These are phyloP conservation scores for Phytophthora agathidicida DNA, from an alignment of 352 stramenopile species.

Conservation along the genomic window DNA sequence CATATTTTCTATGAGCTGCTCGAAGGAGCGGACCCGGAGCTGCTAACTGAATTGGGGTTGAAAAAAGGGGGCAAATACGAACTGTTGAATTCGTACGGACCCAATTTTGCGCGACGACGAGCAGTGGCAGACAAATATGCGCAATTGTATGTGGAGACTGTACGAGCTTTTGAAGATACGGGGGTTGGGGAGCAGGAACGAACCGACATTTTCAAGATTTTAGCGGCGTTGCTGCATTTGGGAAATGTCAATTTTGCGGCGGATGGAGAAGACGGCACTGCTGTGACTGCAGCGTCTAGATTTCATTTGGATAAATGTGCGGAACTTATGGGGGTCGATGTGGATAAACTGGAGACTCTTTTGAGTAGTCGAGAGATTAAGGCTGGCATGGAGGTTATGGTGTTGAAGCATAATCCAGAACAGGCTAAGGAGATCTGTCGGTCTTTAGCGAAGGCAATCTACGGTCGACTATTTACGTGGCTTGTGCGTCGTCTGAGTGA, in stretches of 20 bases:
- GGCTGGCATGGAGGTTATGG: conserved; percentile 90
- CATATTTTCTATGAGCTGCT: conserved; percentile 97
- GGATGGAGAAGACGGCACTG: conserved; percentile 43
- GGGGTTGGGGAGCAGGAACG: conserved; percentile 60
- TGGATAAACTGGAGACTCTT: conserved; percentile 83
- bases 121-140: conserved; percentile 57
- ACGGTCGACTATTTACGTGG: conserved; percentile 96
- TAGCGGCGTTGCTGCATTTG: conserved; percentile 94
- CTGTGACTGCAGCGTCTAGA: conserved; percentile 40
- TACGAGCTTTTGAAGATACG: conserved; percentile 80
- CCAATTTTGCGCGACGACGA: conserved; percentile 32
- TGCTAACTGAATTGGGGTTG: conserved; percentile 68
- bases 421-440: conserved; percentile 91
- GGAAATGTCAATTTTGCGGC: conserved; percentile 93
- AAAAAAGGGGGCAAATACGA: conserved; percentile 81
- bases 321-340: conserved; percentile 86
- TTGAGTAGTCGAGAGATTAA: conserved; percentile 93
- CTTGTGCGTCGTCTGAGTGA: conserved; percentile 90
- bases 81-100: conserved; percentile 88
- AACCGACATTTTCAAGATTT: conserved; percentile 67
- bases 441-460: conserved; percentile 96
- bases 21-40: conserved; percentile 72
- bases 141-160: conserved; percentile 65
- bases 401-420: conserved; percentile 68
- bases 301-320: conserved; percentile 85